Base-by-base conservation (phyloP, 306 rosid species). In the Oemleria cerasiformis region DNA sequence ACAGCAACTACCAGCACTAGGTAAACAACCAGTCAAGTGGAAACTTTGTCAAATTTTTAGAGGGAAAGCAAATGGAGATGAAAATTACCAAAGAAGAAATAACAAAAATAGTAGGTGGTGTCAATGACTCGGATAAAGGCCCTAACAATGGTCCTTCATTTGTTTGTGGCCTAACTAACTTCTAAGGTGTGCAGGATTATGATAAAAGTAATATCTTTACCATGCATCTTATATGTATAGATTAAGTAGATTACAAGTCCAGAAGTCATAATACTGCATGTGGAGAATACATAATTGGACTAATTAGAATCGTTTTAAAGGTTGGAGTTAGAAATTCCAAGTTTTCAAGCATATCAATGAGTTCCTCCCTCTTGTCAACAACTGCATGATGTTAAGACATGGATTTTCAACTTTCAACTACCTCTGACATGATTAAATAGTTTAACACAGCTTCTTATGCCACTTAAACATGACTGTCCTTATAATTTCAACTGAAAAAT, bases 71-170 rank as follows among this genome's bases (percentile, higher is more conserved):
- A 61, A 39, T 9, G 40, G 38, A 20, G 12, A 13, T 64, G 5
- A 69, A 51, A 39, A 39, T 38, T 69, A 72, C 34, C 72, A 68
- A 42, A 44, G 41, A 63, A 75, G 53, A 64, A 17, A 59, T 38
- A 74, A 56, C 10, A 56, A 50, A 41, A 68, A 67, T 13, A 11
- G 23, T 11, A 21, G 10, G n/a, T 69, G 63, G 25, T 70, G 73
- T 63, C 54, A 63, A 53, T 67, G 62, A 62, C 66, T 55, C 61
- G 67, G 68, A 79, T 70, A 73, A 47, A 47, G 63, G 47, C 53
- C 69, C 45, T 19, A 63, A 23, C 72, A 41, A 42, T 58, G 75
- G 57, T 48, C 72, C 60, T 74, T 73, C 71, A 40, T 11, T 51
- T 71, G 67, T 71, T 68, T 57, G 68, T 65, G 19, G 64, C 64